These are phyloP conservation scores for Passiflora organensis DNA, from an alignment of 345 rosid genomes.

Conservation along the genomic window DNA sequence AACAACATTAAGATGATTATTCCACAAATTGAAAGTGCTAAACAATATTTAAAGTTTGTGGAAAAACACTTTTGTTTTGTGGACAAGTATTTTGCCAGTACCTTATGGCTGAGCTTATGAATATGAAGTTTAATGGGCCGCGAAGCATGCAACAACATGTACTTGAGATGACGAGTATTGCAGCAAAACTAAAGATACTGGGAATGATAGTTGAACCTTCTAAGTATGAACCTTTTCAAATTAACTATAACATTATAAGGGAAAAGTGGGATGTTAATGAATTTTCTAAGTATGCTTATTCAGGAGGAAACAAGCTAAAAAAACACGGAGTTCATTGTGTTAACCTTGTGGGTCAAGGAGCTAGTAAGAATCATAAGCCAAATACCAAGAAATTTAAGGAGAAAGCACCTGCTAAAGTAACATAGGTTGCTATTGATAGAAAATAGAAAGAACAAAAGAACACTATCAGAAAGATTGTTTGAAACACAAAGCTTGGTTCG, in stretches of 20 bases:
- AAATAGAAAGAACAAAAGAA: constrained; percentile 8
- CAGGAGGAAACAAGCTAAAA: neutral
- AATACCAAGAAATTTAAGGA: neutral
- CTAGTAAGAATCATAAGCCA: neutral
- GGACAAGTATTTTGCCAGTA: neutral
- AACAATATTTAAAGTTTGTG: neutral
- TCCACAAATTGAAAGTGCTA: neutral
- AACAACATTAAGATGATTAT: neutral
- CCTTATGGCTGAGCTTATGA: neutral
- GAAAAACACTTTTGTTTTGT: neutral
- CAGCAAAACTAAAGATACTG: neutral
- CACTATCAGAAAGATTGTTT: neutral
- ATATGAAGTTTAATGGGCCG: neutral
- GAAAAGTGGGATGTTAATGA: constrained; percentile 17
- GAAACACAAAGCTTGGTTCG: neutral
- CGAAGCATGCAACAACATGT: constrained; percentile 6
- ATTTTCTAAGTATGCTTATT: constrained; percentile 8
- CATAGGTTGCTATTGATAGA: too few relatives aligned
- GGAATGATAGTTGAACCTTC: constrained; percentile 4
- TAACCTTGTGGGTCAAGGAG: neutral
- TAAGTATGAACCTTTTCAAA: constrained; percentile 16
- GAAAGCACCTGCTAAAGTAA: neutral
- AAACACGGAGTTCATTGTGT: neutral
- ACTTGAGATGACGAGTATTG: constrained; percentile 7
- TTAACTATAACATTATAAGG: constrained; percentile 18